Base-by-base conservation (phyloP, 345 rosid species). In the Corymbia maculata region DNA sequence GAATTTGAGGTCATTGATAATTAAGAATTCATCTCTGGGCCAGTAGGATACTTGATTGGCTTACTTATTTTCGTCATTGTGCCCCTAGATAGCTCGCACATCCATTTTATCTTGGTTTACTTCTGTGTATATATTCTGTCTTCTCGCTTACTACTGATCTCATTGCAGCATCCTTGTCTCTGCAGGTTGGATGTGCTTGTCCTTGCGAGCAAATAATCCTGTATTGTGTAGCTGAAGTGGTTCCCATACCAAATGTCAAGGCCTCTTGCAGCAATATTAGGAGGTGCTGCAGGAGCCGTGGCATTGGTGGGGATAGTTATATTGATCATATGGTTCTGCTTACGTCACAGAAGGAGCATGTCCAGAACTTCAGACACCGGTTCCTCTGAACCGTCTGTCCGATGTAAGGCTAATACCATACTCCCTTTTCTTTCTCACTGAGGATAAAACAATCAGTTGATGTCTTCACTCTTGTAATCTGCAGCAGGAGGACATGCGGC, bases 271-370 rank as follows among this genome's bases (percentile, higher is more conserved):
- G 97, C 94, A 89, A 91, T 94, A 93, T 86, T 95, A 89, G 99
- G 99, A 90, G 96, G 97, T 93, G 98, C 95, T 95, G 96, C 95
- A 91, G 99, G 99, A 96, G 95, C 96, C 93, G 91, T 96, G 93
- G 94, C 95, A 92, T 93, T 97, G 90, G 92, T 94, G 91, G 95
- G 93, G 89, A 88, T 94, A 51, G 90, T 91, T 61, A 86, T 91
- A 89, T 91, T 94, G 84, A 87, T 95, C 86, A 26, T 95, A 22
- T 97, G 97, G 97, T 92, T 94, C 90, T 96, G 93, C 88, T 85
- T 95, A 85, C 94, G 75, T 92, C 94, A 61, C 86, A 92, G 91
- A 87, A 91, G 86, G 85, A 93, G 89, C 84, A 88, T 87, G 44
- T 94, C 97, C 3, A 93, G 97, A 92, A 93, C 95, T 86, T 96